phyloP scores from a whole-genome alignment of 2,329 filamentous ascomycete species.

The Botrytis galanthina region DNA sequence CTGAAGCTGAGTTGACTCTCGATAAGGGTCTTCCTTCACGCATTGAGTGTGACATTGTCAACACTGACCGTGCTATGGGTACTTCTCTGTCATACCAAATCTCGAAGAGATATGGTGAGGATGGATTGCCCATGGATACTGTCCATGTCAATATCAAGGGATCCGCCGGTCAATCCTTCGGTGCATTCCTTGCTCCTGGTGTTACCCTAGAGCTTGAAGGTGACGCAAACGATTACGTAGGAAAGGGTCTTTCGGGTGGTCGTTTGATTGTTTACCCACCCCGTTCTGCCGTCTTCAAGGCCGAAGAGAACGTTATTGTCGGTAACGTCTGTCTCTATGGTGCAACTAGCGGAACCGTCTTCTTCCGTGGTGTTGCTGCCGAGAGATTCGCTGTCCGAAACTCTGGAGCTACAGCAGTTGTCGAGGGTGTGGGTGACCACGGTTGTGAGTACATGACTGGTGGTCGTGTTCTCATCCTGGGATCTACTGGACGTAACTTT shows the following conservation, averaged over 20 bases:
- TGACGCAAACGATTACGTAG: slow-evolving; percentile 94
- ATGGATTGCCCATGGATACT: slow-evolving; percentile 84
- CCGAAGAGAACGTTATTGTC: slow-evolving; percentile 91
- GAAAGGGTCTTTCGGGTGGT: slow-evolving; percentile 91
- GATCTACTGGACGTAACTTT: slow-evolving; percentile 91
- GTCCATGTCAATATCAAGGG: slow-evolving; percentile 96
- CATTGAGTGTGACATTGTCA: slow-evolving; percentile 94
- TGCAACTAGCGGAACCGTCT: slow-evolving; percentile 85
- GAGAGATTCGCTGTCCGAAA: slow-evolving; percentile 97
- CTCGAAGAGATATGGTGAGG: slow-evolving; percentile 86
- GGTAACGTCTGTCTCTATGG: slow-evolving; percentile 96
- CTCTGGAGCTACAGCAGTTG: slow-evolving; percentile 92
- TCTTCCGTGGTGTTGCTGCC: slow-evolving; percentile 94
- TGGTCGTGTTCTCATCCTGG: slow-evolving; percentile 82
- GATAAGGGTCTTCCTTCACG: slow-evolving; percentile 91
- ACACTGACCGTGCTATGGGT: slow-evolving; percentile 91
- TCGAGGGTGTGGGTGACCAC: slow-evolving; percentile 94
- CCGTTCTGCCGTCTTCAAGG: slow-evolving; percentile 86
- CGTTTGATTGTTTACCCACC: slow-evolving; percentile 92
- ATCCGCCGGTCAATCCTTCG: slow-evolving; percentile 94
- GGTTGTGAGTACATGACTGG: slow-evolving; percentile 99
- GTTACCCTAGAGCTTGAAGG: slow-evolving; percentile 93
- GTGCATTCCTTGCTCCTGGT: slow-evolving; percentile 89
- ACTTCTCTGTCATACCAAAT: slow-evolving; percentile 95
- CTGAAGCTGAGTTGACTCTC: slow-evolving; percentile 88